phyloP scores from a whole-genome alignment of 331 rosid genomes.

The Phaseolus coccineus region DNA sequence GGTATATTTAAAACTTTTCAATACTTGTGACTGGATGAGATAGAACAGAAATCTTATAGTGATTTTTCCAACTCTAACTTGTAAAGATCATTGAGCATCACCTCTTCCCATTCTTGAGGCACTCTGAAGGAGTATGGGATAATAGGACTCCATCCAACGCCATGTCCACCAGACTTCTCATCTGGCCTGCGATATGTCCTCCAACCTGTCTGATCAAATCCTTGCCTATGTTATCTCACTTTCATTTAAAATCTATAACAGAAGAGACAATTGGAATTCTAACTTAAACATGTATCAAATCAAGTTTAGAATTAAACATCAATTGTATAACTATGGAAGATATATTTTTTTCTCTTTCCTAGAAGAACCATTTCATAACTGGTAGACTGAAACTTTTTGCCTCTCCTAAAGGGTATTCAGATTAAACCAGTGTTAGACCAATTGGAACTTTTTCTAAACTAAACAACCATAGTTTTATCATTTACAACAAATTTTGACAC shows the following conservation, averaged over 20 bases:
- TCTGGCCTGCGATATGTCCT: constrained; percentile 98
- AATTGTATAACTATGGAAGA: background rate
- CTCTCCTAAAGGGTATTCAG: background rate
- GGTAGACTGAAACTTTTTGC: background rate
- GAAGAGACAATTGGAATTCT: background rate
- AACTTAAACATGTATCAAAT: constrained; percentile 2
- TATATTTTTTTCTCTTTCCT: background rate
- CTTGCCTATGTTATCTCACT: constrained; percentile 47
- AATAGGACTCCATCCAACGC: constrained; percentile 99
- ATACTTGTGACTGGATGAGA: constrained; percentile 22
- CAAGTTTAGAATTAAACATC: constrained; percentile 21
- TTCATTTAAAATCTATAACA: constrained; percentile 37
- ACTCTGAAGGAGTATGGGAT: constrained; percentile 86
- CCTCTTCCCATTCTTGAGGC: constrained; percentile 97
- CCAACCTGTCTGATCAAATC: constrained; percentile 97
- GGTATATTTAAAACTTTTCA: background rate
- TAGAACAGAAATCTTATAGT: constrained; percentile 24
- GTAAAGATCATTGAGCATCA: constrained; percentile 44
- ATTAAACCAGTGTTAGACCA: background rate
- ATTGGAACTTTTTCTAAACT: background rate
- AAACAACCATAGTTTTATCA: constrained; percentile 3
- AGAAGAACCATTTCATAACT: background rate
- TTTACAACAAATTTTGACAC: background rate
- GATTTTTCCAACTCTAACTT: constrained; percentile 24
- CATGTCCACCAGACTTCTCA: constrained; percentile 98